These are phyloP conservation scores for Flaveria trinervia DNA, from an alignment of 129 eudicot genomes.

Conservation along the genomic window DNA sequence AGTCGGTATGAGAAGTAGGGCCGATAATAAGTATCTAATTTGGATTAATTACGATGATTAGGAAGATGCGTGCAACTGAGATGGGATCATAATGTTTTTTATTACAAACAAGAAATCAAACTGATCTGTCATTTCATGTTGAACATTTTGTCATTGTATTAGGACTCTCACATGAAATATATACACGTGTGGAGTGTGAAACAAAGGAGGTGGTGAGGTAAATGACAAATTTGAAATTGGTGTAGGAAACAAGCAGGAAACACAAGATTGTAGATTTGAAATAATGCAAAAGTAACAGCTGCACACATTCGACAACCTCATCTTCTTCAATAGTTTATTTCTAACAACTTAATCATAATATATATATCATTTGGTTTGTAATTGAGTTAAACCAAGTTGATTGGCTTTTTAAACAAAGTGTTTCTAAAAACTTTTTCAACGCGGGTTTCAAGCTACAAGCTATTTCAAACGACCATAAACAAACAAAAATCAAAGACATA, in stretches of 20 bases:
- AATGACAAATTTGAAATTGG: slow-evolving; percentile 28
- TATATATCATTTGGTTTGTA: too few species aligned
- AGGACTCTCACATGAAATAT: neutral
- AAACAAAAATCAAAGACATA: too few species aligned
- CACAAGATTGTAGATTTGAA: slow-evolving; percentile 5
- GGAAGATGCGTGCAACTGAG: slow-evolving; percentile 15
- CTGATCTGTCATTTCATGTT: slow-evolving; percentile 20
- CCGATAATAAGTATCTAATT: neutral
- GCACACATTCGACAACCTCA: slow-evolving; percentile 38
- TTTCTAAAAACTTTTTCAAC: too few species aligned
- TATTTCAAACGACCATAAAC: too few species aligned
- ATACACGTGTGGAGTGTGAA: slow-evolving; percentile 15
- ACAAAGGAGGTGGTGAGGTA: slow-evolving; percentile 16
- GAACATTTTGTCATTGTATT: slow-evolving; percentile 14
- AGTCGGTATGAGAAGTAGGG: too few species aligned
- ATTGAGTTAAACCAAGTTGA: too few species aligned
- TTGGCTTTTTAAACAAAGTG: too few species aligned
- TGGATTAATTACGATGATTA: slow-evolving; percentile 10
- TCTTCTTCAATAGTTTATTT: slow-evolving; percentile 21
- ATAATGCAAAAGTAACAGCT: slow-evolving; percentile 34
- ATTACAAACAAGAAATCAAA: slow-evolving; percentile 2
- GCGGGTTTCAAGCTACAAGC: too few species aligned
- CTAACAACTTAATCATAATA: too few species aligned
- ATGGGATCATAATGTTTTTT: slow-evolving; percentile 17
- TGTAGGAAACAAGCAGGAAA: slow-evolving; percentile 36